Evolutionary conservation across 208 protist genomes (phyloP).

Genomic region (Strigomonas culicis): DNA sequence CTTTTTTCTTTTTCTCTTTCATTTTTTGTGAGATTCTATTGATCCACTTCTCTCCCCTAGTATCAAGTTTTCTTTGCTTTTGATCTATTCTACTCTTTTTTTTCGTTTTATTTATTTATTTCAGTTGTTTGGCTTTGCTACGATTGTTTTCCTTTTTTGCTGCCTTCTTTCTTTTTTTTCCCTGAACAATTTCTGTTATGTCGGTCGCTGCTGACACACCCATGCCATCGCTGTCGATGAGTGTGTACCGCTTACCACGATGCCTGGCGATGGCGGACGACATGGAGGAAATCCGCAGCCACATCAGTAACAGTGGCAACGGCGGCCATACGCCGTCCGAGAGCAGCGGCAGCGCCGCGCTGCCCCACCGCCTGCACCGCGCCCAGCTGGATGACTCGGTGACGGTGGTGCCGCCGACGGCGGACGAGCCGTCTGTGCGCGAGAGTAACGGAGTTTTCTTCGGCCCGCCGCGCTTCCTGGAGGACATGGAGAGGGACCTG

Average conservation of each 20-base stretch:
- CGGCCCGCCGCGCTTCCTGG: background rate
- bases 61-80: background rate
- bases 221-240: background rate
- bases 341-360: background rate
- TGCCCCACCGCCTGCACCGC: background rate
- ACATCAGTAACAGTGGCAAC: no score
- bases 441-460: background rate
- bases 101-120: background rate
- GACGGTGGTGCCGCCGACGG: background rate
- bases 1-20: no score
- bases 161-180: constrained; percentile 3
- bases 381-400: background rate
- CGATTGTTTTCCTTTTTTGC: background rate
- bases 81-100: background rate
- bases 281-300: background rate
- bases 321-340: no score
- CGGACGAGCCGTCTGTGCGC: background rate
- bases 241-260: no score
- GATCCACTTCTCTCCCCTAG: no score
- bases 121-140: constrained; percentile 1
- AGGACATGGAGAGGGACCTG: background rate
- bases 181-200: background rate
- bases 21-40: no score
- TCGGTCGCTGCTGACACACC: constrained; percentile 1
- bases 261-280: no score